Conservation (phyloP, 1,139 yeast genomes). For the Magnusiomyces clavatus region DNA sequence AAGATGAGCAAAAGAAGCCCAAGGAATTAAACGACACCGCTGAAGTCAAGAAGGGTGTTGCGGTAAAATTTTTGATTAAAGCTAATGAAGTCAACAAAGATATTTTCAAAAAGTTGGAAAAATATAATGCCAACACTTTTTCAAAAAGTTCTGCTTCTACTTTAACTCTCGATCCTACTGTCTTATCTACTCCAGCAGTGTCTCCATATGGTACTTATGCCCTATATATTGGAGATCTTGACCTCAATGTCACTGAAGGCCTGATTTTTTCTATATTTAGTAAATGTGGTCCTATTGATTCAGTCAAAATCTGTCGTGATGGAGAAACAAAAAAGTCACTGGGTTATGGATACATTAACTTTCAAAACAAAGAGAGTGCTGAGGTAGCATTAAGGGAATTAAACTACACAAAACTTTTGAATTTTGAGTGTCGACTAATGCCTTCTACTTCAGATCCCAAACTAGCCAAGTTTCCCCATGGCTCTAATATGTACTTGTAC, state of each 20-base stretch:
- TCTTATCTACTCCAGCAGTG: neutral
- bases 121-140: too few species aligned
- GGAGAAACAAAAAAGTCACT: constrained; percentile 34
- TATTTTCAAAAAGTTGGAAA: too few species aligned
- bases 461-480: constrained; percentile 6
- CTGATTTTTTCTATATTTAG: constrained; percentile 33
- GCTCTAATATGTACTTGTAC: constrained; percentile 30
- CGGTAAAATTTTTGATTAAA: too few species aligned
- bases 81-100: too few species aligned
- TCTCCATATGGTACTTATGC: constrained; percentile 20
- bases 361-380: constrained; percentile 34
- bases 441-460: constrained; percentile 38
- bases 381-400: constrained; percentile 37
- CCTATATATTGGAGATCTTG: constrained; percentile 45
- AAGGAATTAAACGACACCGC: too few species aligned
- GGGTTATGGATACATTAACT: constrained; percentile 47
- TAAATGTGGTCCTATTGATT: constrained; percentile 35
- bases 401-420: constrained; percentile 37
- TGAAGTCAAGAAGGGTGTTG: too few species aligned
- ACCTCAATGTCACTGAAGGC: constrained; percentile 35
- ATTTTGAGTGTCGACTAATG: constrained; percentile 45
- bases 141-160: too few species aligned
- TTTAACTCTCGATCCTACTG: too few species aligned
- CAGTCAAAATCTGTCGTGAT: constrained; percentile 42
- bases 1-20: too few species aligned